Evolutionary conservation across 257 asterid species (phyloP).

Genomic region (Handroanthus guayacan): DNA sequence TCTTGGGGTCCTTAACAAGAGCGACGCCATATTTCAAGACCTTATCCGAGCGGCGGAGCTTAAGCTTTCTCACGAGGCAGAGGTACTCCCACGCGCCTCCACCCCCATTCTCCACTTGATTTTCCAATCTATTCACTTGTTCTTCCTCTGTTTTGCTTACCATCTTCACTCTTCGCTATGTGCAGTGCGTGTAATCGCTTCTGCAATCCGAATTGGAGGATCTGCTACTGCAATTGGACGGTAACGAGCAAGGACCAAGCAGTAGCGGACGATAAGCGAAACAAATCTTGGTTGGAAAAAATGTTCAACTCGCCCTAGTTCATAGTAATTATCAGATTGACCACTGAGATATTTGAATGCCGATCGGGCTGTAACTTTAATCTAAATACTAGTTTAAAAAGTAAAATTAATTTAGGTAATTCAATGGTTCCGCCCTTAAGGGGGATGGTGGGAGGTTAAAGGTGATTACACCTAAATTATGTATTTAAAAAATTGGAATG

Average conservation of each 20-base stretch:
- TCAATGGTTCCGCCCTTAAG: no score
- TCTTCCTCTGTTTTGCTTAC: slow-evolving; percentile 95
- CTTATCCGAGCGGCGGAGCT: slow-evolving; percentile 88
- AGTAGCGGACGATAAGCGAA: slow-evolving; percentile 34
- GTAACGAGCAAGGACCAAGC: slow-evolving; percentile 14
- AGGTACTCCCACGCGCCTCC: slow-evolving; percentile 99
- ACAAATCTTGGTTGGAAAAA: not conserved
- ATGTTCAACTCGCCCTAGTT: not conserved
- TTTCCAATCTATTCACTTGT: slow-evolving; percentile 81
- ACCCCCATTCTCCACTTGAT: slow-evolving; percentile 93
- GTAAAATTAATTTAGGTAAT: no score
- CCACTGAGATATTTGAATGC: not conserved
- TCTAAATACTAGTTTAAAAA: no score
- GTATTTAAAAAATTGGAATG: no score
- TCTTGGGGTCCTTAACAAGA: slow-evolving; percentile 73
- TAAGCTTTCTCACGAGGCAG: slow-evolving; percentile 85
- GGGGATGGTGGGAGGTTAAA: no score
- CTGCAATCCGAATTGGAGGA: not conserved
- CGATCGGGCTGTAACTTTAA: not conserved
- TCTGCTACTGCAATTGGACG: slow-evolving; percentile 12
- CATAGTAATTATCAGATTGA: not conserved
- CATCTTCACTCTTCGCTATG: slow-evolving; percentile 48
- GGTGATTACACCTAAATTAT: no score
- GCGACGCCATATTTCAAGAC: slow-evolving; percentile 74
- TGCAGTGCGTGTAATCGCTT: slow-evolving; percentile 3